Percentiles rank a stretch among this genome's conserved stretches.
Conservation (phyloP, 2,329 filamentous ascomycete genomes). For the Ophiognomonia clavigignenti-juglandacearum region DNA sequence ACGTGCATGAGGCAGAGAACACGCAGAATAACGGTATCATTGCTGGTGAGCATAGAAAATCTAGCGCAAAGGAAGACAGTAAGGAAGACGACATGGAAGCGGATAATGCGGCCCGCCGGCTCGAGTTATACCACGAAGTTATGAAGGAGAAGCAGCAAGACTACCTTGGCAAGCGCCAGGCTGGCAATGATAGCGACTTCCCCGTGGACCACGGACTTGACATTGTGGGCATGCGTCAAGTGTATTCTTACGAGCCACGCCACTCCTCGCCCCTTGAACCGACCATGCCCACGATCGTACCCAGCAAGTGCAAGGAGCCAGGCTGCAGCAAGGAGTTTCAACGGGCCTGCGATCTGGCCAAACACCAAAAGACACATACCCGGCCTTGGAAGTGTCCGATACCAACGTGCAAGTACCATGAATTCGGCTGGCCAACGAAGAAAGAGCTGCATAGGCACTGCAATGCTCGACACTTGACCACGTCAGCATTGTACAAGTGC, state of each 20-base stretch:
- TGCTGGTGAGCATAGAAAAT: too few species aligned
- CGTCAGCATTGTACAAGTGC: slow-evolving; percentile 80
- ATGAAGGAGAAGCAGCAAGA: too few species aligned
- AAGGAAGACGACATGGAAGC: too few species aligned
- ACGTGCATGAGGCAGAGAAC: not conserved
- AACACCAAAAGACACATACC: slow-evolving; percentile 97
- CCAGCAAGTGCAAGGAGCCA: slow-evolving; percentile 68
- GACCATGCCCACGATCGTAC: slow-evolving; percentile 23
- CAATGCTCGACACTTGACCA: slow-evolving; percentile 91
- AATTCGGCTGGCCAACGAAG: slow-evolving; percentile 91
- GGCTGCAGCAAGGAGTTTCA: slow-evolving; percentile 91
- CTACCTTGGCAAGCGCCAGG: too few species aligned
- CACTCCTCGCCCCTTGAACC: too few species aligned
- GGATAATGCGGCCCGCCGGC: too few species aligned
- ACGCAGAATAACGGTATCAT: not conserved
- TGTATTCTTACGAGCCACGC: too few species aligned
- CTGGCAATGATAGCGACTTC: too few species aligned
- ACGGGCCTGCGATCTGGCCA: slow-evolving; percentile 93
- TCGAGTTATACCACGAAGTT: too few species aligned
- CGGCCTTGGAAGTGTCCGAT: slow-evolving; percentile 92
- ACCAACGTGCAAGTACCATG: slow-evolving; percentile 80
- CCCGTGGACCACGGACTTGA: too few species aligned
- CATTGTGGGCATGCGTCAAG: too few species aligned
- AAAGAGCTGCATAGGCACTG: slow-evolving; percentile 95
- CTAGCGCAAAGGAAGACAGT: too few species aligned